A percentile compares a stretch with the other conserved stretches of the same genome.
phyloP scores from a whole-genome alignment of 495 filamentous ascomycete species.

The Penicillium crystallinum region DNA sequence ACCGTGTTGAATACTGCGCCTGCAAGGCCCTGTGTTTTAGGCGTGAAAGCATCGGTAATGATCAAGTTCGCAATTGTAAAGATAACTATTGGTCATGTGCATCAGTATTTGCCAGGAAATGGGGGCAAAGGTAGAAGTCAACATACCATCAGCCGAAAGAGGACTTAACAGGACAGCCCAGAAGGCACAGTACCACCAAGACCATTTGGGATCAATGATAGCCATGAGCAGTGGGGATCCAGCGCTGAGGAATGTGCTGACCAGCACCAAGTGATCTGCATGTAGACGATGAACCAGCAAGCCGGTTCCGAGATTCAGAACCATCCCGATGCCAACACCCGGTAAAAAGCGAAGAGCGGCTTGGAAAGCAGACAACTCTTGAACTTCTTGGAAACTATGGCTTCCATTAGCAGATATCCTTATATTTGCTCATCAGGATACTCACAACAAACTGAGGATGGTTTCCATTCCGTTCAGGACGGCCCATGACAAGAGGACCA shows the following conservation, averaged over 20 bases:
- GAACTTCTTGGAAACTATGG: conserved; percentile 44
- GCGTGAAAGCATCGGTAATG: conserved; percentile 54
- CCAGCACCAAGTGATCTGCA: conserved; percentile 41
- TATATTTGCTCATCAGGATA: background rate
- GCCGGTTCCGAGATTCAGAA: conserved; percentile 50
- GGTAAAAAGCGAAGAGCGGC: conserved; percentile 53
- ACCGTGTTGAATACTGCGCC: conserved; percentile 62
- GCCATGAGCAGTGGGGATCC: conserved; percentile 52
- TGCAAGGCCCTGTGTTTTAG: conserved; percentile 53
- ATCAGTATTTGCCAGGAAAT: conserved; percentile 26
- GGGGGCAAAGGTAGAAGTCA: conserved; percentile 4
- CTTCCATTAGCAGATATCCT: background rate
- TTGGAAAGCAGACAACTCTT: conserved; percentile 39
- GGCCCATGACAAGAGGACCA: conserved; percentile 45
- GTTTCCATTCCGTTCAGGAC: conserved; percentile 47
- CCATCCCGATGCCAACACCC: conserved; percentile 41
- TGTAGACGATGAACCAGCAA: conserved; percentile 46
- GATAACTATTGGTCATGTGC: conserved; percentile 33
- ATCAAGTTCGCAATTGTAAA: conserved; percentile 56
- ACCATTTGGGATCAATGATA: conserved; percentile 35
- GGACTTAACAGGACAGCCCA: conserved; percentile 43
- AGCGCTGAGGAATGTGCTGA: conserved; percentile 37
- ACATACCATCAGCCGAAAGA: conserved; percentile 46
- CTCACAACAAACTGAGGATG: conserved; percentile 47
- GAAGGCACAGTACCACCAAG: conserved; percentile 55